Percentiles rank a stretch among this genome's conserved stretches.
Evolutionary conservation across 768 basidiomycete species (phyloP).

Genomic region (Pleurotus salmoneostramineus): DNA sequence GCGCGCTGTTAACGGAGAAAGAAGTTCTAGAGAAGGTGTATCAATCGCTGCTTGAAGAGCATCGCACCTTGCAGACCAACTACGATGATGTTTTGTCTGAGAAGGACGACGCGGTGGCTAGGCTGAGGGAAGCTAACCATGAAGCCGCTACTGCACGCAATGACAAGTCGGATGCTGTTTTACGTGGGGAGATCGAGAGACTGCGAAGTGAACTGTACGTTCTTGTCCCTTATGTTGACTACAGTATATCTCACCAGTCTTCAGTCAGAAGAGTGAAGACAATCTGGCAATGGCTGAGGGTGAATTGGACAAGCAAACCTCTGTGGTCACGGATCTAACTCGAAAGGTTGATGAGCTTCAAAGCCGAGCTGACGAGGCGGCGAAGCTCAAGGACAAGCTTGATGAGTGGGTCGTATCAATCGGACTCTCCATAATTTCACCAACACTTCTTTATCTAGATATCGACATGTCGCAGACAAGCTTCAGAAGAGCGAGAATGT

Average conservation of each 20-base stretch:
- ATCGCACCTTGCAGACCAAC: slow-evolving; percentile 67
- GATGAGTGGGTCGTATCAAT: slow-evolving; percentile 71
- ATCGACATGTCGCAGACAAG: slow-evolving; percentile 88
- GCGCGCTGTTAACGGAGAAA: slow-evolving; percentile 77
- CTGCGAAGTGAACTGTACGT: slow-evolving; percentile 83
- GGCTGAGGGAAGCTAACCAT: slow-evolving; percentile 55
- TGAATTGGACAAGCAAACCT: slow-evolving; percentile 78
- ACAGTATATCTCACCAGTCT: slow-evolving; percentile 19
- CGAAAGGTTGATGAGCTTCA: slow-evolving; percentile 82
- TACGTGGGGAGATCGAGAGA: slow-evolving; percentile 79
- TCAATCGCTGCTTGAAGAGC: slow-evolving; percentile 70
- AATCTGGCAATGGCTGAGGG: slow-evolving; percentile 79
- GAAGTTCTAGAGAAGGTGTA: slow-evolving; percentile 83
- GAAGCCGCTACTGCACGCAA: slow-evolving; percentile 58
- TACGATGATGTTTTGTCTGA: slow-evolving; percentile 77
- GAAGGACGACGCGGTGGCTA: slow-evolving; percentile 68
- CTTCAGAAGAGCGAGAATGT: slow-evolving; percentile 95
- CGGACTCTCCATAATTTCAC: background rate
- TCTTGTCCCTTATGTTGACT: background rate
- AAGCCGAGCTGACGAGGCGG: slow-evolving; percentile 70
- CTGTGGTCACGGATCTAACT: slow-evolving; percentile 65
- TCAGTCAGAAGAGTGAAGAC: slow-evolving; percentile 92
- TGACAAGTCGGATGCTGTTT: slow-evolving; percentile 72
- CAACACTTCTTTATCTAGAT: slow-evolving; percentile 38
- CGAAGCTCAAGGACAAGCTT: slow-evolving; percentile 83